phyloP scores from a whole-genome alignment of 1,139 yeast genomes.

The Pichia sp. region DNA sequence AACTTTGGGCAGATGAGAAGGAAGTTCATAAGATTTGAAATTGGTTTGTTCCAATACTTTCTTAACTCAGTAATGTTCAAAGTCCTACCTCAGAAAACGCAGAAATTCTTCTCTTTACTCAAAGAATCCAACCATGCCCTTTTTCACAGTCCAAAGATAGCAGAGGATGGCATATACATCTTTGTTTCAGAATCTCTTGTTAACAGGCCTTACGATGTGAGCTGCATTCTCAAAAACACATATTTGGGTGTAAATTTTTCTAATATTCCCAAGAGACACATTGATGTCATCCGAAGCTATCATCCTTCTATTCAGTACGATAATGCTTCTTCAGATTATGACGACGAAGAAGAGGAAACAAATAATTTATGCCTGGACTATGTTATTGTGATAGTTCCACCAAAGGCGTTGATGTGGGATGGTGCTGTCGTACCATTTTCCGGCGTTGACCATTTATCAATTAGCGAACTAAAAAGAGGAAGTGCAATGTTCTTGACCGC shows the following conservation, averaged over 20 bases:
- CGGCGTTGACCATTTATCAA: slow-evolving; percentile 26
- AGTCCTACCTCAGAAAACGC: slow-evolving; percentile 52
- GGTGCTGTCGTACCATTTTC: slow-evolving; percentile 67
- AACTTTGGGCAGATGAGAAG: slow-evolving; percentile 83
- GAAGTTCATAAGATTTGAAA: slow-evolving; percentile 70
- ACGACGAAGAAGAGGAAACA: slow-evolving; percentile 41
- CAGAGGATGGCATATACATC: slow-evolving; percentile 69
- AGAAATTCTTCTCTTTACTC: slow-evolving; percentile 53
- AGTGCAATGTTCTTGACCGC: slow-evolving; percentile 66
- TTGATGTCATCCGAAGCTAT: slow-evolving; percentile 21
- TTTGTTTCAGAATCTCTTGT: slow-evolving; percentile 61
- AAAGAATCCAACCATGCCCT: slow-evolving; percentile 69
- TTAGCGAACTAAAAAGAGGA: slow-evolving; percentile 55
- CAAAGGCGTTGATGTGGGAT: slow-evolving; percentile 88
- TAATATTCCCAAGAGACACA: slow-evolving; percentile 30
- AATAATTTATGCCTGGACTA: slow-evolving; percentile 40
- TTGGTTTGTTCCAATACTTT: slow-evolving; percentile 60
- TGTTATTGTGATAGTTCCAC: slow-evolving; percentile 70
- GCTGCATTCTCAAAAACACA: slow-evolving; percentile 29
- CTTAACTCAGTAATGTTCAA: slow-evolving; percentile 73
- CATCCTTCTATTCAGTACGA: slow-evolving; percentile 17
- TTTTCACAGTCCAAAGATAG: slow-evolving; percentile 54
- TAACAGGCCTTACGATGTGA: slow-evolving; percentile 37
- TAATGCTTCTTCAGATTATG: slow-evolving; percentile 21
- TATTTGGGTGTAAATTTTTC: slow-evolving; percentile 31